Conservation (phyloP, 164 flowering plant genomes). For the Annona squamosa region DNA sequence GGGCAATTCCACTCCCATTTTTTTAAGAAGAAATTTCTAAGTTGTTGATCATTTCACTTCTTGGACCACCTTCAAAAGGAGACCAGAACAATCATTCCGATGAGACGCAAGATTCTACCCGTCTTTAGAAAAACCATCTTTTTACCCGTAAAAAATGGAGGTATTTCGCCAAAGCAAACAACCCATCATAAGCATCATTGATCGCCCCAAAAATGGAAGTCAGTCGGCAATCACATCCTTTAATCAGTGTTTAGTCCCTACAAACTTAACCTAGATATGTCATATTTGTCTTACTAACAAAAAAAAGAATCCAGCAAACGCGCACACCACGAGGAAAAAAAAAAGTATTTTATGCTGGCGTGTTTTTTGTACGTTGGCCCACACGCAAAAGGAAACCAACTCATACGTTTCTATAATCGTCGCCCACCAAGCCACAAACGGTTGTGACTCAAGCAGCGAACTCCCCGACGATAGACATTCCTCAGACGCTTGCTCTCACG, state of each 20-base stretch:
- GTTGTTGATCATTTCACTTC: too few species aligned
- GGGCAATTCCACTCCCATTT: too few species aligned
- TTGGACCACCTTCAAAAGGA: not conserved
- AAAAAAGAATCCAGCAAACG: not conserved
- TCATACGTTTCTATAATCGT: too few species aligned
- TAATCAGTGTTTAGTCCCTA: slow-evolving; percentile 1
- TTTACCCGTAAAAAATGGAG: not conserved
- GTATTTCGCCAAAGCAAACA: not conserved
- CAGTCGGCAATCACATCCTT: slow-evolving; percentile 4
- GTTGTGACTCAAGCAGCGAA: too few species aligned
- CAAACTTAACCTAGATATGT: not conserved
- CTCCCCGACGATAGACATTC: too few species aligned
- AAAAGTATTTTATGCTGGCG: too few species aligned
- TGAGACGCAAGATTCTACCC: not conserved
- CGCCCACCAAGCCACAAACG: not conserved
- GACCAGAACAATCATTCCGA: not conserved
- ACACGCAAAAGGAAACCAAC: too few species aligned
- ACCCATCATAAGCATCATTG: not conserved
- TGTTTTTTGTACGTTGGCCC: too few species aligned
- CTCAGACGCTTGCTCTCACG: too few species aligned
- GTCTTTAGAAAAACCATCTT: not conserved
- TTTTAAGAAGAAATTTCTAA: too few species aligned
- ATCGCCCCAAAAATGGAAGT: not conserved
- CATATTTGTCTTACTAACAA: not conserved
- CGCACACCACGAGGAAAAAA: not conserved